Conservation (phyloP, 345 rosid species). For the Gossypium turneri region DNA sequence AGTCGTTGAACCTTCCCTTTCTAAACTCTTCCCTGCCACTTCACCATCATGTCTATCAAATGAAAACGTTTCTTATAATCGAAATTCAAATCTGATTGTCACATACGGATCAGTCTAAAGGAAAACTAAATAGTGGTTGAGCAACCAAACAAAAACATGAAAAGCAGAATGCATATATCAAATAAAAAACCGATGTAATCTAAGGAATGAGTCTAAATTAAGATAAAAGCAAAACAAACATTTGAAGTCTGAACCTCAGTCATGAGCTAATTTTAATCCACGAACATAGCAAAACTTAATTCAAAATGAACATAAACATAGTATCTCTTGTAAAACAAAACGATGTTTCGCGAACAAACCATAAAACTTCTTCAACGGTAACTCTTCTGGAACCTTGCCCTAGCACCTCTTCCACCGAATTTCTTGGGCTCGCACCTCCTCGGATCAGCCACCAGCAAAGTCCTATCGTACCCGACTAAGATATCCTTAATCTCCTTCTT, state of each 20-base stretch:
- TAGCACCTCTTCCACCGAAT: conserved; percentile 94
- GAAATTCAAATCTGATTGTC: background rate
- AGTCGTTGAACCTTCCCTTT: background rate
- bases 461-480: conserved; percentile 74
- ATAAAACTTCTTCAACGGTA: conserved; percentile 53
- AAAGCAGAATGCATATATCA: background rate
- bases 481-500: conserved; percentile 92
- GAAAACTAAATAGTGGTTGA: background rate
- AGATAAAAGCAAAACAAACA: background rate
- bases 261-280: background rate
- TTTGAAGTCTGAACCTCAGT: background rate
- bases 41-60: background rate
- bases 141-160: background rate
- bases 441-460: conserved; percentile 85
- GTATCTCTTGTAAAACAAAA: background rate
- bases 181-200: background rate
- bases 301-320: background rate
- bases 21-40: background rate
- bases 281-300: conserved; percentile 7
- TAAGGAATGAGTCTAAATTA: background rate
- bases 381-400: conserved; percentile 94
- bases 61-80: background rate
- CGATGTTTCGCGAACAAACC: background rate
- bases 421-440: conserved; percentile 96
- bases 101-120: background rate